Base-by-base conservation (phyloP, 2,329 filamentous ascomycete species). In the Hypomyces perniciosus region DNA sequence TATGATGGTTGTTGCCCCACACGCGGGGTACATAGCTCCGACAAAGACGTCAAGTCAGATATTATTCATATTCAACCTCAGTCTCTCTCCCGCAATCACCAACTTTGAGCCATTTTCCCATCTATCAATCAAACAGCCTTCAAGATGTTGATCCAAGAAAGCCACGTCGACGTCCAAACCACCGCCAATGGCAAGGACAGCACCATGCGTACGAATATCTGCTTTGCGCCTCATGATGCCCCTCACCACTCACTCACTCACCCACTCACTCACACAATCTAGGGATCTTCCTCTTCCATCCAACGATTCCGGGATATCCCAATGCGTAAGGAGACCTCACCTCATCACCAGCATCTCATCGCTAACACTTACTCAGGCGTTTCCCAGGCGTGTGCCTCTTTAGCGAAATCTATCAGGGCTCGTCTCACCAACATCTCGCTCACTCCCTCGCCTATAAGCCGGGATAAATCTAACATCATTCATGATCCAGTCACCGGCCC, bases 371-470 rank as follows among this genome's bases (percentile, higher is more conserved):
- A 10, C 39, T 10, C 35, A 82, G 81, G 30, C 75, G 77, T 45
- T 96, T 95, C 62, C 90, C 90, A 0, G 90, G 88, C 20, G 88
- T 96, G 5, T 86, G 88, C 10, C 77, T 96, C 51, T 96, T 95
- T 66, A 91, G 86, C 60, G 91, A 96, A 72, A 96, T 96, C 62
- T 96, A 96, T 65, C 91, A 96, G 83, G 90, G 90, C 90, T 68
- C 51, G 63, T 53, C 39, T 41, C 8, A 30, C 42, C 27, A 34
- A 13, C n/a, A 26, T 35, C 28, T 26, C 37, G 41, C 9, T 2
- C 50, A 26, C 37, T 35, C 9, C 34, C n/a, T 4, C 28, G 5
- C 45, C 62, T n/a, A 29, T 20, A 28, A 20, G 20, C 33, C 33
- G 12, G 12, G 33, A 35, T 35, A 8, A 43, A 49, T 45, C 35